phyloP scores from a whole-genome alignment of 1,139 yeast genomes.

The Saccharomyces hybrid region DNA sequence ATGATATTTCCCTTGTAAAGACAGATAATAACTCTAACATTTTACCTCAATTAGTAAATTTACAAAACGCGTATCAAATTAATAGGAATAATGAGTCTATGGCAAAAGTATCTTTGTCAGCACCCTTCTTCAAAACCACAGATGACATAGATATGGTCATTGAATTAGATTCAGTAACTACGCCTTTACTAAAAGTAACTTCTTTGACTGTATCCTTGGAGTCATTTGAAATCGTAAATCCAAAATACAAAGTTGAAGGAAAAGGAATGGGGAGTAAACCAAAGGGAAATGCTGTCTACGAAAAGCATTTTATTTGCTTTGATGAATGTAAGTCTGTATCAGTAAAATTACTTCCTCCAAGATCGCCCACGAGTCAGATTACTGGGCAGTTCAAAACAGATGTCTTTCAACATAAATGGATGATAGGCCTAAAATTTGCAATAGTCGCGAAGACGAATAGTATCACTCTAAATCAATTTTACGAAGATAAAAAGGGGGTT shows the following conservation, averaged over 20 bases:
- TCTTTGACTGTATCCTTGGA: slow-evolving; percentile 32
- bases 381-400: slow-evolving; percentile 35
- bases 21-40: slow-evolving; percentile 5
- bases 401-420: slow-evolving; percentile 34
- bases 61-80: slow-evolving; percentile 33
- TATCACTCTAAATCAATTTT: slow-evolving; percentile 18
- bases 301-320: slow-evolving; percentile 28
- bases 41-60: slow-evolving; percentile 26
- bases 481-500: slow-evolving; percentile 30
- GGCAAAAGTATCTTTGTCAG: slow-evolving; percentile 32
- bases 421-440: slow-evolving; percentile 31
- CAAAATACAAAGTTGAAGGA: slow-evolving; percentile 16
- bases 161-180: slow-evolving; percentile 16
- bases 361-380: slow-evolving; percentile 27
- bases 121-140: slow-evolving; percentile 43
- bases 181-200: slow-evolving; percentile 17
- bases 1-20: not conserved
- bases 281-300: slow-evolving; percentile 20
- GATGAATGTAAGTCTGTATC: slow-evolving; percentile 24
- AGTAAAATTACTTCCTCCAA: slow-evolving; percentile 29
- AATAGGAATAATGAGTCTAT: slow-evolving; percentile 32
- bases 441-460: slow-evolving; percentile 16
- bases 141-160: slow-evolving; percentile 42
- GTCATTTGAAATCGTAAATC: slow-evolving; percentile 30
- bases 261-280: slow-evolving; percentile 10